These are phyloP conservation scores for Vickermania spadyakhi DNA, from an alignment of 208 protist genomes.

Conservation along the genomic window DNA sequence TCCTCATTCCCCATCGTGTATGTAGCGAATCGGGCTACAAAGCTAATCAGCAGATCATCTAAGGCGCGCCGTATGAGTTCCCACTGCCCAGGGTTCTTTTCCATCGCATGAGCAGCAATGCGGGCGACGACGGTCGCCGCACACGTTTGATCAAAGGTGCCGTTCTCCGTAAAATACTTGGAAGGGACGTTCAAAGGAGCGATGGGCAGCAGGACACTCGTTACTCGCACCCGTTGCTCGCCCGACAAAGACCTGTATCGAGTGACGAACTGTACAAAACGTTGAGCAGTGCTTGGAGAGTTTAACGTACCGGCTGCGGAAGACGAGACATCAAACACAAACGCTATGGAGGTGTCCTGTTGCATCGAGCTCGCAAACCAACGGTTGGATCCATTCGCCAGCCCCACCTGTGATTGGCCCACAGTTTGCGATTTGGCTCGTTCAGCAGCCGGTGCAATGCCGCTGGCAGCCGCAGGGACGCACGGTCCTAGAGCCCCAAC, in stretches of 20 bases:
- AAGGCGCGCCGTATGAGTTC: slow-evolving; percentile 96
- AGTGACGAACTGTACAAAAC: slow-evolving; percentile 93
- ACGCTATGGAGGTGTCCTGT: slow-evolving; percentile 4
- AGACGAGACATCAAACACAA: background rate
- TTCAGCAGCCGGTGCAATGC: slow-evolving; percentile 38
- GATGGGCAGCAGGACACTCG: slow-evolving; percentile 64
- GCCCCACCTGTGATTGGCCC: slow-evolving; percentile 12
- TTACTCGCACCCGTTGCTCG: slow-evolving; percentile 81
- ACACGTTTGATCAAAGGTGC: slow-evolving; percentile 95
- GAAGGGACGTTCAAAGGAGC: slow-evolving; percentile 27
- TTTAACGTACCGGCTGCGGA: background rate
- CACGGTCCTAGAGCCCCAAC: slow-evolving; percentile 64
- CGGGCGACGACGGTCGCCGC: slow-evolving; percentile 64
- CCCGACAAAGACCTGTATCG: slow-evolving; percentile 83
- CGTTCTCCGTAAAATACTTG: slow-evolving; percentile 28
- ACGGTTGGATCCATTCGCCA: slow-evolving; percentile 12
- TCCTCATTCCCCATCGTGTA: slow-evolving; percentile 81
- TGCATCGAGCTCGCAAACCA: slow-evolving; percentile 69
- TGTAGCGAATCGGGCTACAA: slow-evolving; percentile 92
- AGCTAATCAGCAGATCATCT: slow-evolving; percentile 96
- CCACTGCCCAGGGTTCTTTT: slow-evolving; percentile 58
- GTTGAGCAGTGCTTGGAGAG: slow-evolving; percentile 4
- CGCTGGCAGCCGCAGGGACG: slow-evolving; percentile 36
- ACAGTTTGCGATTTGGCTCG: slow-evolving; percentile 46
- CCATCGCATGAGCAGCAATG: slow-evolving; percentile 61